Percentiles rank a stretch among this genome's conserved stretches.
phyloP scores from a whole-genome alignment of 768 basidiomycete genomes.

The Leccinellum luteum region DNA sequence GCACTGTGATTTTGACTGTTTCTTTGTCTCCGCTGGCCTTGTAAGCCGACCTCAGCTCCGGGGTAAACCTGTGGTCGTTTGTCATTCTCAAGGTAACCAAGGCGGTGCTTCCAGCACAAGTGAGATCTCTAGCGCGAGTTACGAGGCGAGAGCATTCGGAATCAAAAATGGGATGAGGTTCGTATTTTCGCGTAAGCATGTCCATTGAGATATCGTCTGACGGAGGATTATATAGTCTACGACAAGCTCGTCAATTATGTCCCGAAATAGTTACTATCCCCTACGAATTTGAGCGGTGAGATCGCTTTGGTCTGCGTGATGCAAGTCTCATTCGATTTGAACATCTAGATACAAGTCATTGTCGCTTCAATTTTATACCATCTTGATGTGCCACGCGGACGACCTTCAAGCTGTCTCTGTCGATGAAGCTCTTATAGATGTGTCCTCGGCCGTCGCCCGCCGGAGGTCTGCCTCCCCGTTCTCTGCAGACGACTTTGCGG shows the following conservation, averaged over 20 bases:
- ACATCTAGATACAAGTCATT: conserved; percentile 72
- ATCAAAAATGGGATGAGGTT: conserved; percentile 96
- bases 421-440: conserved; percentile 93
- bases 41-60: conserved; percentile 74
- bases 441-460: conserved; percentile 58
- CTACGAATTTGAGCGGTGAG: conserved; percentile 88
- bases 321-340: neutral
- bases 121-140: conserved; percentile 92
- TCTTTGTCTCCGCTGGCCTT: conserved; percentile 93
- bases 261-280: conserved; percentile 74
- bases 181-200: conserved; percentile 14
- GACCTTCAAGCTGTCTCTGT: conserved; percentile 94
- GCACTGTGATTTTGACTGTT: conserved; percentile 96
- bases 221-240: conserved; percentile 47
- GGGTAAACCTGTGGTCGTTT: conserved; percentile 91
- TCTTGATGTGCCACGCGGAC: conserved; percentile 86
- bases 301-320: neutral
- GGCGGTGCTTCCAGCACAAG: conserved; percentile 81
- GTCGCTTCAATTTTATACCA: conserved; percentile 88
- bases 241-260: conserved; percentile 77
- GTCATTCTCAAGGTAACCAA: conserved; percentile 82
- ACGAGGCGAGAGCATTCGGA: conserved; percentile 87
- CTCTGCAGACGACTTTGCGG: conserved; percentile 54
- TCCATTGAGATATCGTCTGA: neutral
- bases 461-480: conserved; percentile 21